Evolutionary conservation across 805 yeast species (phyloP), one percentile per base, ranked within the genome.

Genomic region (Wickerhamomyces hampshirensis): DNA sequence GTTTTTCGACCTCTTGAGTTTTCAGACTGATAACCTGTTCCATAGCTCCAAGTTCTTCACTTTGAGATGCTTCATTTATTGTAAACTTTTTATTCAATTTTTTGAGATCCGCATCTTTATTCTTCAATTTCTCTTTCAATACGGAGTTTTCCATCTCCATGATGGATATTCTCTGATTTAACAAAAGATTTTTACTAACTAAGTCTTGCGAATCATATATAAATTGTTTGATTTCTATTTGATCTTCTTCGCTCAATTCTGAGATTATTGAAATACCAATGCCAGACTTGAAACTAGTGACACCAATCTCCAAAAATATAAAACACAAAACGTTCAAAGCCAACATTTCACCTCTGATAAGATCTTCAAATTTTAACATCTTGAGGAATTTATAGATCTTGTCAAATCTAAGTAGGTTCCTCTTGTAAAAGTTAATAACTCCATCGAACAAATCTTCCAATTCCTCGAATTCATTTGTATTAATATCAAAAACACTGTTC

Each of bases 191-290:
- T 33, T 37, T 47, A 21, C 42, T 46, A 43, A 23, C 40, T n/a
- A 44, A 40, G 33, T 34, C 55, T 23, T 34, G 48, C 16, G 31
- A 50, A 31, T 45, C 56, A 42, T 43, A 42, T 38, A 41, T 45
- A 31, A 30, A 42, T 28, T 15, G 42, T 28, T 35, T 41, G 42
- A 40, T 44, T 31, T 34, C 37, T 28, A 8, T 23, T 27, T 43
- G 40, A 23, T 46, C 43, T 3, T 34, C 43, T 13, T 42, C 51
- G 7, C 35, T 33, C 19, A 39, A 35, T 18, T 30, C 30, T 2
- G 45, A 39, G 10, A 47, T 26, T 10, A 39, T 28, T 4, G 48
- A 36, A 5, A 41, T 33, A n/a, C 38, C 28, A 26, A 38, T 39
- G 30, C 33, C 31, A 11, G 38, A 44, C 39, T 28, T 41, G 40